Evolutionary conservation across 805 yeast genomes (phyloP), one percentile per base, ranked within the genome.

Genomic region (Candida qinlingensis): DNA sequence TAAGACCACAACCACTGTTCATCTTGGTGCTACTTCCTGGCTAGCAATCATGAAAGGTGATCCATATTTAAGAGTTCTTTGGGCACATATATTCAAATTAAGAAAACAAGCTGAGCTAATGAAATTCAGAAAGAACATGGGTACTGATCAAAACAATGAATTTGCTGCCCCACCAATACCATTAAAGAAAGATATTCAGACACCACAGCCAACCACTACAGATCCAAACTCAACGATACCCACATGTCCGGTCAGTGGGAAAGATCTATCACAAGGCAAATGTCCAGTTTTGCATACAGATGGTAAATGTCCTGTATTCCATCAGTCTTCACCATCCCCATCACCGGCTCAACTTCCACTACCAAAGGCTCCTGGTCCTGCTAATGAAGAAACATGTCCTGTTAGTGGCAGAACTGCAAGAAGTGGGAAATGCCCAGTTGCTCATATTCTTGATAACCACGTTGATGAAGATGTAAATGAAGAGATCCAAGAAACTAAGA

Each of bases 21-120:
- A 71, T 57, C 53, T 72, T n/a, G 75, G 81, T 49, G 75, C 79
- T 1, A 72, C 81, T 4, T 80, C 81, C 27, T 79, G 83, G 82
- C 62, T 79, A 55, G 80, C 81, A 29, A 71, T 79, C 25, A 77
- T 78, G 69, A 74, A 79, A 58, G 80, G 81, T 55, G 84, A 79
- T 54, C 77, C 80, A 5, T 78, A 77, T 55, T 59, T 79, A 42
- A 73, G 79, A 50, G 74, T 78, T 40, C 56, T 79, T 27, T 79
- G 84, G 84, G 70, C 71, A 5, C 76, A 72, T 52, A 72, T 72
- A 28, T 72, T 72, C 53, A 69, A 68, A 35, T 61, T 72, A 53
- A 65, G 75, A 52, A 74, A 71, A 47, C 62, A 62, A 42, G 65
- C 58, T 10, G 65, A 62, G 45, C 58, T 58, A 38, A 46, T 51